Evolutionary conservation across 495 filamentous ascomycete genomes (phyloP).

Genomic region (Penicillium manginii): DNA sequence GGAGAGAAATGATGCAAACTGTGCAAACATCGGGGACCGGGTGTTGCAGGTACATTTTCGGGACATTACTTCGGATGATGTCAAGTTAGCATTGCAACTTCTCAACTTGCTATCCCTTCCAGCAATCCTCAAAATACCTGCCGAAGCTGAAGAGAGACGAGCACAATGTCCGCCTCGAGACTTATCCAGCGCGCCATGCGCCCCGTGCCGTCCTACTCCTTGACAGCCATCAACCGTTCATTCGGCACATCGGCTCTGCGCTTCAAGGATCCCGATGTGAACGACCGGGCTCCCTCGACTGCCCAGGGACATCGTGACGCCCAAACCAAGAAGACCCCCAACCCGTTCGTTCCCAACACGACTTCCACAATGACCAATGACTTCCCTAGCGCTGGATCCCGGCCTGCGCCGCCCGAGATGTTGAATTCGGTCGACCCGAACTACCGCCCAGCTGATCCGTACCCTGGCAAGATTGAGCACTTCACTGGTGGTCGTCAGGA

Average conservation of each 20-base stretch:
- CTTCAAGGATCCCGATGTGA: conserved; percentile 30
- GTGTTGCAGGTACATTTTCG: conserved; percentile 29
- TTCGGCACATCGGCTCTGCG: conserved; percentile 44
- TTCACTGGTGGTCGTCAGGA: conserved; percentile 65
- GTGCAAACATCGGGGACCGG: conserved; percentile 34
- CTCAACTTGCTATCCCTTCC: conserved; percentile 16
- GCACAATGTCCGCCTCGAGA: conserved; percentile 45
- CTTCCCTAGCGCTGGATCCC: conserved; percentile 60
- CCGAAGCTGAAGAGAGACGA: conserved; percentile 1
- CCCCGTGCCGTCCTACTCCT: conserved; percentile 28
- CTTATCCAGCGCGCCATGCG: conserved; percentile 37
- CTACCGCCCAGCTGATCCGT: conserved; percentile 61
- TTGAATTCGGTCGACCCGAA: conserved; percentile 58
- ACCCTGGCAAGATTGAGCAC: conserved; percentile 62
- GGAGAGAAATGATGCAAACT: conserved; percentile 36
- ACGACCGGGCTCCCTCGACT: conserved; percentile 35
- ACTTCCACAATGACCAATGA: conserved; percentile 66
- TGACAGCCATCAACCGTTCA: conserved; percentile 31
- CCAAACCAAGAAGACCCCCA: conserved; percentile 59
- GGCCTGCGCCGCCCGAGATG: conserved; percentile 64
- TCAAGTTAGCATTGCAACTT: conserved; percentile 37
- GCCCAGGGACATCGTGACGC: conserved; percentile 53
- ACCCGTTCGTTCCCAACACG: conserved; percentile 65
- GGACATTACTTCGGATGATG: conserved; percentile 42
- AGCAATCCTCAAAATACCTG: conserved; percentile 5